A percentile compares a stretch with the other conserved stretches of the same genome.
Conservation (phyloP, 208 protist species). For the Trypanosoma lewisi region DNA sequence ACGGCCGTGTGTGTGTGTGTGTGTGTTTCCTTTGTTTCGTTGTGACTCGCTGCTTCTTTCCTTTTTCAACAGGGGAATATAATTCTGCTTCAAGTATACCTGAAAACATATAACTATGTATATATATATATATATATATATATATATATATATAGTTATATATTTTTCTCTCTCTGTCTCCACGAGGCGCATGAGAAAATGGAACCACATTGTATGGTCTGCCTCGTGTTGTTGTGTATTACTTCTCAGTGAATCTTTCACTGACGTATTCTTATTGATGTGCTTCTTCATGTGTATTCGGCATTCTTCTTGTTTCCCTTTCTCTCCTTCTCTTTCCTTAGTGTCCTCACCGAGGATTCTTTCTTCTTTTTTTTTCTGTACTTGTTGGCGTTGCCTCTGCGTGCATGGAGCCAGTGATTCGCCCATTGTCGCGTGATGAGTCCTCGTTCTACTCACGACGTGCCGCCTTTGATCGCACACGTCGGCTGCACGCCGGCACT, state of each 20-base stretch:
- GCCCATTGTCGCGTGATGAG: conserved; percentile 11
- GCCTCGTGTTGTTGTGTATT: no score
- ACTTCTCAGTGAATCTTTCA: background rate
- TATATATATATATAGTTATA: no score
- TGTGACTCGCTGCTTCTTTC: no score
- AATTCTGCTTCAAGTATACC: no score
- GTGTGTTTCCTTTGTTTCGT: background rate
- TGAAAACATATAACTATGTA: no score
- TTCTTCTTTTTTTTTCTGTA: background rate
- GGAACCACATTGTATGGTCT: no score
- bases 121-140: no score
- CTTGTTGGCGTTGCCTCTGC: background rate
- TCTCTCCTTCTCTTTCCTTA: background rate
- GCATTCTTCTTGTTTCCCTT: background rate
- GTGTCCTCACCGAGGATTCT: background rate
- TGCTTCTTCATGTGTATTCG: no score
- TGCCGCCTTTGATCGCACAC: conserved; percentile 13
- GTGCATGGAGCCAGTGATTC: conserved; percentile 15
- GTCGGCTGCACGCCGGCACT: conserved; percentile 21
- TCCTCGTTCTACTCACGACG: background rate
- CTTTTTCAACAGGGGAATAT: no score
- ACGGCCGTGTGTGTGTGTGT: background rate
- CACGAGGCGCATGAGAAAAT: no score
- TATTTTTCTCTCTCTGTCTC: no score
- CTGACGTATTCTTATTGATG: background rate